Base-by-base conservation (phyloP, 2,329 filamentous ascomycete species). In the Leptoxyphium fumago region DNA sequence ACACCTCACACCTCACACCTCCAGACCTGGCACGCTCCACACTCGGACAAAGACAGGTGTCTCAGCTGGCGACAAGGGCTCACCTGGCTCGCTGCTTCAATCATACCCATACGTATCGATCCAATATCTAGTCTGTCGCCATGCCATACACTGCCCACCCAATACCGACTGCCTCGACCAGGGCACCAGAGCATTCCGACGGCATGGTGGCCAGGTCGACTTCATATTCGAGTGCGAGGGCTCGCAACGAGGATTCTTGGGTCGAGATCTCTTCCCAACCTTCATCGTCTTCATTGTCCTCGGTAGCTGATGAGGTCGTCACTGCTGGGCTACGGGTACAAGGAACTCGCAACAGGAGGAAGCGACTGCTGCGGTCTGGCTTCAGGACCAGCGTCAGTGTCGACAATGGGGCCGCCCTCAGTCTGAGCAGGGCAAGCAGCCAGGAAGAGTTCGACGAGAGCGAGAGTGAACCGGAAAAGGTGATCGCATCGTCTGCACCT, bases 371-470 rank as follows among this genome's bases (percentile, higher is more conserved):
- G 29, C 60, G 64, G 42, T 61, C 61, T 52, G 63, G 60, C 58
- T 39, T 59, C 63, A 28, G 60, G 15, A 13, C 3, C 13, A 36
- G 32, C 9, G 32, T 63, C 46, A 55, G 65, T 43, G 58, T 62
- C 44, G 66, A 66, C 44, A 58, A 62, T 7, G 60, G 59, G 38
- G 65, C 67, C 36, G 65, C 73, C 13, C 58, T 63, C 26, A 71
- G 66, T 47, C 56, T 60, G 38, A 69, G 66, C 10, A 67, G 65
- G 42, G 52, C 53, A 5, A 93, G 86, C 63, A 94, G 88, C 56
- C 86, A 94, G 61, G 88, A 94, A 54, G 88, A 94, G 65, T 94
- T 93, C 56, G 86, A 94, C 29, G 87, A 94, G 67, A 93, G 83
- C 49, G 87, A 94, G 61, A 94, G 75, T 63, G 88, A 94, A 49